Evolutionary conservation across 2,329 filamentous ascomycete genomes (phyloP).

Genomic region (Teratosphaeria zuluensis): DNA sequence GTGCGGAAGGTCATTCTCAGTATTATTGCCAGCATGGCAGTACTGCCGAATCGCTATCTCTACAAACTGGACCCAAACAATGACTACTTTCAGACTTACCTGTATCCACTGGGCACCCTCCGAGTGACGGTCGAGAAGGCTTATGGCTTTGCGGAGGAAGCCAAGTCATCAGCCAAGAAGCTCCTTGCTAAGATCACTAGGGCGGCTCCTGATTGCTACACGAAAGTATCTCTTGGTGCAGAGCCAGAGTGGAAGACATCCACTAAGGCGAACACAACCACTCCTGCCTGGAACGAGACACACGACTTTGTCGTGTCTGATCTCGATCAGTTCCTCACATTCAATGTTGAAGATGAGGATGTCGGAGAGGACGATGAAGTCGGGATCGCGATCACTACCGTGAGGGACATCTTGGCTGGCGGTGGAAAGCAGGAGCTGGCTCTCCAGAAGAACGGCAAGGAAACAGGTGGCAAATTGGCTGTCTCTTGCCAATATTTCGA

Average conservation of each 20-base stretch:
- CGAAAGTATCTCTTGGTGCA: constrained; percentile 35
- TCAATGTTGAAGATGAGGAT: constrained; percentile 39
- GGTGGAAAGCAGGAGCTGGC: constrained; percentile 34
- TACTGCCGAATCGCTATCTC: constrained; percentile 41
- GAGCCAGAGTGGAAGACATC: constrained; percentile 37
- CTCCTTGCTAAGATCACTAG: constrained; percentile 36
- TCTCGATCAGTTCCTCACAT: constrained; percentile 33
- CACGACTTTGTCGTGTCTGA: constrained; percentile 40
- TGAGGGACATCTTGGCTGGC: constrained; percentile 33
- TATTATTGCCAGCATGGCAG: constrained; percentile 37
- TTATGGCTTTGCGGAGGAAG: constrained; percentile 29
- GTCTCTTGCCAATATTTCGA: constrained; percentile 34
- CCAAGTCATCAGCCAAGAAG: constrained; percentile 31
- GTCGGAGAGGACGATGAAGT: constrained; percentile 35
- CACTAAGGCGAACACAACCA: constrained; percentile 32
- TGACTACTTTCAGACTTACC: constrained; percentile 42
- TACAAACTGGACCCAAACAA: constrained; percentile 38
- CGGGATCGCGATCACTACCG: constrained; percentile 32
- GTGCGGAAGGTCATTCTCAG: constrained; percentile 37
- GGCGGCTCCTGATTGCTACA: constrained; percentile 40
- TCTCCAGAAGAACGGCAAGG: constrained; percentile 30
- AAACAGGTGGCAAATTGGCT: constrained; percentile 27
- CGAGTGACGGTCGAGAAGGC: constrained; percentile 37
- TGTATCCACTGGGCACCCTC: constrained; percentile 34
- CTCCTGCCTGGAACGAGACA: constrained; percentile 41